Base-by-base conservation (phyloP, 2,329 filamentous ascomycete genomes). In the Chlorencoelia australis region DNA sequence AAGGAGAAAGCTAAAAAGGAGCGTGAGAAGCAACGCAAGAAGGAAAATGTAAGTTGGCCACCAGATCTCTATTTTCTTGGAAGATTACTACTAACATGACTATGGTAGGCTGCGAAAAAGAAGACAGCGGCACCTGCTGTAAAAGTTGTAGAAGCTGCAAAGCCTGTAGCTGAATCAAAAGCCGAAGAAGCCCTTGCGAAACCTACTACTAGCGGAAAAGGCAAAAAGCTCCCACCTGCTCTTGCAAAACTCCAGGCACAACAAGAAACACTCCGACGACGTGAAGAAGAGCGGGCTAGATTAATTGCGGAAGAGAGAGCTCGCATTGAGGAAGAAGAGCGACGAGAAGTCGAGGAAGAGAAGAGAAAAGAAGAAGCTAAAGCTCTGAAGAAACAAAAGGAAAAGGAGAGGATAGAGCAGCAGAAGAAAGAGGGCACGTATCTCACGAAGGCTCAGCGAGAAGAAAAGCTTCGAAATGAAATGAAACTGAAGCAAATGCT, bases 1-100 rank as follows among this genome's bases (percentile, higher is more conserved):
- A 98, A 98, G 68, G 91, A 98, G 61, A 94, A 86, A 64, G 71
- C 89, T 55, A 96, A 89, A 73, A 98, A 95, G 67, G 91, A 98
- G 67, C 79, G 86, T 43, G 91, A 98, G 68, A 98, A 98, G 76
- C 84, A 91, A 66, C 74, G 88, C 49, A 98, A 98, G 68, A 98
- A 88, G 76, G 91, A 98, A 63, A 82, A 96, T 75, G 86, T 91
- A 60, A 40, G 67, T 57, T n/a, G 7, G 3, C 25, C 33, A 29
- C 9, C 20, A 16, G 25, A 7, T 1, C 11, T 33, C 17, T 21
- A 14, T 13, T 21, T 29, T n/a, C 19, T 13, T n/a, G 37, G n/a
- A 24, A 18, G 15, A 35, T 22, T 26, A 21, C 34, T 33, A 36
- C 39, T 43, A 29, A 45, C 18, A 30, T 20, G 22, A 25, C 22